Evolutionary conservation across 1,284 basidiomycete genomes (phyloP), one percentile per base, ranked within the genome.

Genomic region (Malassezia pachydermatis): DNA sequence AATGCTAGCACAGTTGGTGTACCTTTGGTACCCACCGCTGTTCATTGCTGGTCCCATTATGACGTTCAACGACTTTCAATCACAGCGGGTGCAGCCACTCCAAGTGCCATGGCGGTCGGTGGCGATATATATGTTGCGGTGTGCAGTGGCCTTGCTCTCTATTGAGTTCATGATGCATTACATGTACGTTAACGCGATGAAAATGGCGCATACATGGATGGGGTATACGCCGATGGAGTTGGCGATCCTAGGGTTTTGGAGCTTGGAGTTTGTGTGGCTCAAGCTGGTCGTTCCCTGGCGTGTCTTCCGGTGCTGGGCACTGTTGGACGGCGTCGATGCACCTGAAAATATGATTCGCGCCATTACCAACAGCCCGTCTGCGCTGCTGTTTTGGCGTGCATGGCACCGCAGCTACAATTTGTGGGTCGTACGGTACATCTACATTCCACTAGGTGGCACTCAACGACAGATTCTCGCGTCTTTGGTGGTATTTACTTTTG

Each of bases 321-420:
- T 98, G 28, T 70, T 81, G 11, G 88, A 90, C 69, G 87, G 86
- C 0, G 79, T 96, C 25, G 88, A 96, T 62, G 83, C 89, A 1
- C 94, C 89, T 0, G 94, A 99, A 73, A 99, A 99, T 72, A 95
- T 98, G 94, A 80, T 99, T 5, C 79, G 94, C 13, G 96, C 94
- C 69, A 86, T 96, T 80, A 85, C 83, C n/a, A 98, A 98, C 75
- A 98, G 96, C 73, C 96, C 95, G 67, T 95, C 89, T 1, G 81
- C 83, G 0, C 73, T 84, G 2, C 89, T 88, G 0, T 98, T 98
- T 73, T 98, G 92, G 92, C 75, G 90, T 55, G 83, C 82, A 53
- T 98, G 92, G 94, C 92, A 98, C 73, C 77, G 92, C 9, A 86
- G 84, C 61, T 98, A 90, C 75, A 98, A 98, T 67, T 78, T 96